Percentiles rank a stretch among this genome's conserved stretches.
phyloP scores from a whole-genome alignment of 2,329 filamentous ascomycete genomes.

The Macrophomina pseudophaseolina region DNA sequence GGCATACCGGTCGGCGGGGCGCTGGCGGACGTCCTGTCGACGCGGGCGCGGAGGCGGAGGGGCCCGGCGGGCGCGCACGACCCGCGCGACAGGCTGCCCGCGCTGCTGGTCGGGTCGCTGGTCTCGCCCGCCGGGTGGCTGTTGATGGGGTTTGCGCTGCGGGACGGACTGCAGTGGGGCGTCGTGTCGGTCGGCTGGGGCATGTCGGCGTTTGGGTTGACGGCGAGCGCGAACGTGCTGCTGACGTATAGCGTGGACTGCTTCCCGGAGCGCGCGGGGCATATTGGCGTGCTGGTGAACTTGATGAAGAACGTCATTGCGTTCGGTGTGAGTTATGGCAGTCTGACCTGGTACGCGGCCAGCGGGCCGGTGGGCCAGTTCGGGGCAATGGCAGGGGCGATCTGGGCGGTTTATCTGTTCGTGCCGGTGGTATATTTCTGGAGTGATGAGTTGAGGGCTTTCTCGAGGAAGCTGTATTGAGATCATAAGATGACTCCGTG shows the following conservation, averaged over 20 bases:
- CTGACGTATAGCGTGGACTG: not conserved
- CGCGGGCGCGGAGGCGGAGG: not conserved
- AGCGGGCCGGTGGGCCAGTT: not conserved
- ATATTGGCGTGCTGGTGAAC: not conserved
- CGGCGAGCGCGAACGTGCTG: not conserved
- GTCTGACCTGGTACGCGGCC: not conserved
- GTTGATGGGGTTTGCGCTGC: not conserved
- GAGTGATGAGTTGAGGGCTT: not conserved
- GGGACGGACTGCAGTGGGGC: not conserved
- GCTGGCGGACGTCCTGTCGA: not conserved
- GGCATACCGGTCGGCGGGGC: not conserved
- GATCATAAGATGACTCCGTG: no score
- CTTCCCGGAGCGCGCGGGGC: not conserved
- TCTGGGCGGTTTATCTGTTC: not conserved
- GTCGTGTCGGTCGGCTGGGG: not conserved
- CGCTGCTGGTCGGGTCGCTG: not conserved
- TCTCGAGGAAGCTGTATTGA: not conserved
- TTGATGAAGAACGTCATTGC: not conserved
- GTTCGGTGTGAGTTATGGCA: not conserved
- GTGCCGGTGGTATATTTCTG: not conserved
- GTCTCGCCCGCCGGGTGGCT: not conserved
- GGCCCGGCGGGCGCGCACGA: not conserved
- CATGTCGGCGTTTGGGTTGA: conserved; percentile 2
- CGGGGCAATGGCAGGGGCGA: not conserved
- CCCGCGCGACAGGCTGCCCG: not conserved